Conservation (phyloP, 2,329 filamentous ascomycete genomes). For the Cladobotryum protrusum region DNA sequence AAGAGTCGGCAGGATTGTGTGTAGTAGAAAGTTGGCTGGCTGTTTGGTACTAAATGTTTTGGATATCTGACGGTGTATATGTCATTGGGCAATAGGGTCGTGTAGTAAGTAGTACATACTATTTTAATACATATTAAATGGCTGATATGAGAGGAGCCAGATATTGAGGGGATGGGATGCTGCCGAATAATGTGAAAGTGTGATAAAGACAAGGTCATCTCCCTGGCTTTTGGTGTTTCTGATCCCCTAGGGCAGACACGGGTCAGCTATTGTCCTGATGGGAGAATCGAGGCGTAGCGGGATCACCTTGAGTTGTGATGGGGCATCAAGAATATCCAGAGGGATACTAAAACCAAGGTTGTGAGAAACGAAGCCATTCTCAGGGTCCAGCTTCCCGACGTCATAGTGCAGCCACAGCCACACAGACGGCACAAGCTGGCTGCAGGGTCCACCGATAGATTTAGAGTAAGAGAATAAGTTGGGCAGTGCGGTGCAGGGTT, state of each 20-base stretch:
- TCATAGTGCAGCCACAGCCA: conserved; percentile 10
- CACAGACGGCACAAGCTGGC: background rate
- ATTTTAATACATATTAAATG: background rate
- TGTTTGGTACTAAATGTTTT: background rate
- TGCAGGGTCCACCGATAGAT: background rate
- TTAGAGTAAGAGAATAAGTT: background rate
- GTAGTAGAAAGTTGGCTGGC: background rate
- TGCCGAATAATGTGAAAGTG: no score
- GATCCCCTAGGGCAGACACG: no score
- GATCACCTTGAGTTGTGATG: no score
- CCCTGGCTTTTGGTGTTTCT: no score
- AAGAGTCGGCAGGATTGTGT: background rate
- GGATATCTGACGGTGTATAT: background rate
- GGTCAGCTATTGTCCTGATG: no score
- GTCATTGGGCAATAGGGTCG: background rate
- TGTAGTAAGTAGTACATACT: background rate
- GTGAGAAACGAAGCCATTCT: no score
- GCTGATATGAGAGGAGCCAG: no score
- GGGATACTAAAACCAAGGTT: no score
- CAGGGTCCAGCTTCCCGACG: conserved; percentile 4
- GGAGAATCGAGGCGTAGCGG: no score
- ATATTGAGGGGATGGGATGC: no score
- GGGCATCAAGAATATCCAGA: background rate
- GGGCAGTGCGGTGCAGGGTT: background rate
- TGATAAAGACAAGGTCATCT: no score